phyloP scores from a whole-genome alignment of 495 filamentous ascomycete species.

The Penicillium cinerascens region DNA sequence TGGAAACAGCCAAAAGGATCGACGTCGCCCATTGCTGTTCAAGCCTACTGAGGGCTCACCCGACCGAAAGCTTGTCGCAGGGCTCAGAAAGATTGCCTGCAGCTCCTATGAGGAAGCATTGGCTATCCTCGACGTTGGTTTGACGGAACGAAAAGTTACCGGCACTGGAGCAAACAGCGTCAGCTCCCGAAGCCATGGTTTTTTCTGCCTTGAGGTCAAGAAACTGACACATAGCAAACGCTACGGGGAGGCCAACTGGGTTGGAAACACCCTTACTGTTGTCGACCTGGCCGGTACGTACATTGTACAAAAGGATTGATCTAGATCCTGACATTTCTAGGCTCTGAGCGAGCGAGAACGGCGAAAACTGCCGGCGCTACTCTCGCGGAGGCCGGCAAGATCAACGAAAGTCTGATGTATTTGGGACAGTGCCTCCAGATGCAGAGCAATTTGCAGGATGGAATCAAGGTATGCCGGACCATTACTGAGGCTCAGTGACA shows the following conservation, averaged over 20 bases:
- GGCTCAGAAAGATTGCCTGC: constrained; percentile 86
- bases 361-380: constrained; percentile 92
- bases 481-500: not conserved
- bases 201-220: constrained; percentile 94
- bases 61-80: constrained; percentile 87
- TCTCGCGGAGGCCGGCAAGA: constrained; percentile 92
- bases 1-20: constrained; percentile 56
- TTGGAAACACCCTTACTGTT: constrained; percentile 76
- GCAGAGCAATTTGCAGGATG: constrained; percentile 75
- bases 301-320: not conserved
- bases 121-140: constrained; percentile 84
- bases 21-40: constrained; percentile 75
- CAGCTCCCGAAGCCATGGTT: constrained; percentile 89
- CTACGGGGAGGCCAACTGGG: constrained; percentile 60
- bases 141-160: constrained; percentile 82
- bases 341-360: constrained; percentile 85
- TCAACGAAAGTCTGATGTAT: constrained; percentile 97
- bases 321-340: constrained; percentile 30
- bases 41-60: constrained; percentile 81
- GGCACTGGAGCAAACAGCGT: constrained; percentile 87
- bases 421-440: constrained; percentile 95
- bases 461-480: constrained; percentile 60
- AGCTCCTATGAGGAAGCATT: constrained; percentile 81
- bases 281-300: constrained; percentile 82
- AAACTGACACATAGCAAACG: constrained; percentile 58